These are phyloP conservation scores for Pholiota adiposa DNA, from an alignment of 1,284 basidiomycete genomes.

Conservation along the genomic window DNA sequence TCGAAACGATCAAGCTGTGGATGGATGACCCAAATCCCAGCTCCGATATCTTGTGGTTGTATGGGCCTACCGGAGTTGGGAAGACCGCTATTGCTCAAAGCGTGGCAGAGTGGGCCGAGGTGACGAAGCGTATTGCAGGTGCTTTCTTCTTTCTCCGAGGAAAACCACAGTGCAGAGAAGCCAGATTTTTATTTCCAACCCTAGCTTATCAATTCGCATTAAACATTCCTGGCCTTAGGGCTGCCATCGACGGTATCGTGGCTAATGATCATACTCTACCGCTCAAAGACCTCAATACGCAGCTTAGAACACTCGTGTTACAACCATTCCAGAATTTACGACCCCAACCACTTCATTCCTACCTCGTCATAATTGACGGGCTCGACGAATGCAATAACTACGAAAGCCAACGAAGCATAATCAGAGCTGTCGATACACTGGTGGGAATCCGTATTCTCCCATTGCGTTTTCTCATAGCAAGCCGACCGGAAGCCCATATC, in stretches of 20 bases:
- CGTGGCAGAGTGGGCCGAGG: slow-evolving; percentile 15
- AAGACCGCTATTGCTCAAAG: slow-evolving; percentile 30
- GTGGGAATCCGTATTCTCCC: slow-evolving; percentile 2
- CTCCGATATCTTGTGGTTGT: slow-evolving; percentile 21
- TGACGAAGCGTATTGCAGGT: slow-evolving; percentile 11
- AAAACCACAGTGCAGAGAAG: slow-evolving; percentile 15
- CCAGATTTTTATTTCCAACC: slow-evolving; percentile 20
- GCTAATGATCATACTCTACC: slow-evolving; percentile 11
- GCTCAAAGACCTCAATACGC: slow-evolving; percentile 13
- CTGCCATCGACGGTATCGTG: slow-evolving; percentile 14
- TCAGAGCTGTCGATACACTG: neutral
- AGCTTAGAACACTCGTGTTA: slow-evolving; percentile 20
- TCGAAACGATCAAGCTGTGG: slow-evolving; percentile 16
- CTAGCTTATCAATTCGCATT: slow-evolving; percentile 28
- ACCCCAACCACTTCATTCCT: neutral
- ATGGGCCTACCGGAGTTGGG: slow-evolving; percentile 25
- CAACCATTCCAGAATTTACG: slow-evolving; percentile 11
- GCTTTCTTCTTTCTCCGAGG: slow-evolving; percentile 29
- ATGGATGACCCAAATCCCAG: slow-evolving; percentile 5
- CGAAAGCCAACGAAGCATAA: neutral
- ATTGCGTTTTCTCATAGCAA: slow-evolving; percentile 22
- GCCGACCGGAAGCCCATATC: slow-evolving; percentile 23
- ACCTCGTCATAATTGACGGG: slow-evolving; percentile 23
- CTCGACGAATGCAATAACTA: slow-evolving; percentile 21
- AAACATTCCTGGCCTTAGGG: slow-evolving; percentile 8